These are phyloP conservation scores for Plectosphaerella cucumerina DNA, from an alignment of 2,329 filamentous ascomycete species.

Conservation along the genomic window DNA sequence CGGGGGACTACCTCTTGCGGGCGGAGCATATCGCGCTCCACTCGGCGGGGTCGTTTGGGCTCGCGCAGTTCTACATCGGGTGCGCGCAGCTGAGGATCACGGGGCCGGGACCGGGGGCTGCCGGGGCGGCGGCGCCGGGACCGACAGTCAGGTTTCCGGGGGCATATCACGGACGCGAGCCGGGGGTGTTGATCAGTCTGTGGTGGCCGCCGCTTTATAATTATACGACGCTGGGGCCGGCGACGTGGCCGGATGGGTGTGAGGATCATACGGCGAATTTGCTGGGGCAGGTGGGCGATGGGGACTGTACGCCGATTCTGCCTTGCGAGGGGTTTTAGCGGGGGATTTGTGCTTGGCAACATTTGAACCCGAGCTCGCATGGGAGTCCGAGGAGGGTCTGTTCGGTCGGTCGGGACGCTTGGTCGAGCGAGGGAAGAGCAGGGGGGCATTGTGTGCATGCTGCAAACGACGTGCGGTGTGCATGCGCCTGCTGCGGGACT, in stretches of 20 bases:
- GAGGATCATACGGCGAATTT: neutral
- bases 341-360: no score
- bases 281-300: neutral
- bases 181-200: conserved; percentile 3
- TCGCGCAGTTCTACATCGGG: conserved; percentile 34
- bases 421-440: no score
- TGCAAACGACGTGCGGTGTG: no score
- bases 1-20: conserved; percentile 29
- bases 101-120: conserved; percentile 30
- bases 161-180: conserved; percentile 15
- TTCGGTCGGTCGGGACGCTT: no score
- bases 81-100: conserved; percentile 37
- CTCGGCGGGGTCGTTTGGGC: conserved; percentile 18
- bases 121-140: conserved; percentile 15
- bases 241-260: neutral
- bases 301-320: neutral
- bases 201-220: neutral
- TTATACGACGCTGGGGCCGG: neutral
- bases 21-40: conserved; percentile 31
- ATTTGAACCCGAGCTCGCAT: no score
- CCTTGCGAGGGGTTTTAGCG: neutral
- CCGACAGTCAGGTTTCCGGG: conserved; percentile 37
- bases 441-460: no score
- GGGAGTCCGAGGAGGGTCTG: no score
- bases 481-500: no score